Conservation (phyloP, 805 yeast genomes). For the Pichia heedii region DNA sequence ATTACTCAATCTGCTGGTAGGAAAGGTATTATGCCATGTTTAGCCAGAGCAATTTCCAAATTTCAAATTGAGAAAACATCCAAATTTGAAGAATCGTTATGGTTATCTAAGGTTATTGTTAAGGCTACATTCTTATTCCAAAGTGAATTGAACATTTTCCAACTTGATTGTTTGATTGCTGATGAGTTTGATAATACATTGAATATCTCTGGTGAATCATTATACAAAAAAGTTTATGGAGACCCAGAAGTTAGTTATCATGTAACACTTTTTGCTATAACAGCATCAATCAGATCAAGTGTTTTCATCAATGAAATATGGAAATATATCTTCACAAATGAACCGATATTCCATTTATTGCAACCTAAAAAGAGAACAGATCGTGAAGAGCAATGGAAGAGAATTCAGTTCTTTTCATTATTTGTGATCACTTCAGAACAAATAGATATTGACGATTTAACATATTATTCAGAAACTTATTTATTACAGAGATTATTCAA, state of each 20-base stretch:
- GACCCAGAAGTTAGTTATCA: conserved; percentile 46
- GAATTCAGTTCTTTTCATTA: conserved; percentile 50
- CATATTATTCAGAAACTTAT: conserved; percentile 19
- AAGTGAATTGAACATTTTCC: conserved; percentile 46
- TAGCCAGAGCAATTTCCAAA: conserved; percentile 38
- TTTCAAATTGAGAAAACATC: conserved; percentile 31
- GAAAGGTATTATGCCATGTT: conserved; percentile 56
- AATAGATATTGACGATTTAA: conserved; percentile 19
- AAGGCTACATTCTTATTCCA: conserved; percentile 41
- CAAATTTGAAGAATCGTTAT: conserved; percentile 32
- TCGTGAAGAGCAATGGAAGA: conserved; percentile 57
- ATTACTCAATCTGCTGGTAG: conserved; percentile 47
- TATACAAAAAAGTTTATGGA: conserved; percentile 48
- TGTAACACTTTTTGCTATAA: conserved; percentile 39
- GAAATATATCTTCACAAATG: conserved; percentile 30
- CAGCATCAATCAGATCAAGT: conserved; percentile 28
- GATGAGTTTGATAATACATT: conserved; percentile 39
- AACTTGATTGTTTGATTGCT: conserved; percentile 50
- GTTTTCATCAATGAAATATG: conserved; percentile 27
- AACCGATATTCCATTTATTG: conserved; percentile 34
- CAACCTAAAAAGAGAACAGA: conserved; percentile 49
- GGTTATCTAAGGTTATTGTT: conserved; percentile 46
- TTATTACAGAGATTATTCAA: conserved; percentile 33
- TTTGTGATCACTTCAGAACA: conserved; percentile 36
- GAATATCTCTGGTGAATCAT: conserved; percentile 24